These are phyloP conservation scores for Quercus alba DNA, from an alignment of 306 rosid genomes.

Conservation along the genomic window DNA sequence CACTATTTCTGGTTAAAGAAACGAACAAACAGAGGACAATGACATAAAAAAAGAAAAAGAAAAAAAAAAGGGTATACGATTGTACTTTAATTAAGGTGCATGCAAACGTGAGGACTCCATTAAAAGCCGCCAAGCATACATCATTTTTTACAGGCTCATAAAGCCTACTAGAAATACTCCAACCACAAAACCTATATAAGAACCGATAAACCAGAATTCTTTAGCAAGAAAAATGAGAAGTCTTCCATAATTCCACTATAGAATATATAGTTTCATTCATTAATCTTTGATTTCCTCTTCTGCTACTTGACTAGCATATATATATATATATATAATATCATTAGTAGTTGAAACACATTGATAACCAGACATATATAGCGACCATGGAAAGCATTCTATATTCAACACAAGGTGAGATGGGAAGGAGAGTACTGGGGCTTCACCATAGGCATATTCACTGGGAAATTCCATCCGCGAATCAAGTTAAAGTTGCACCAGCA, in stretches of 20 bases:
- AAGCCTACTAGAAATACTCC: background rate
- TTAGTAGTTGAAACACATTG: background rate
- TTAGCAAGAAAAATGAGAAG: background rate
- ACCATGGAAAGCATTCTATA: constrained; percentile 28
- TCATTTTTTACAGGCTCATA: background rate
- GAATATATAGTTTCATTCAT: background rate
- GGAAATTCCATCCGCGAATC: constrained; percentile 2
- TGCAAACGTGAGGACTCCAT: background rate
- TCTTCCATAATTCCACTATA: background rate
- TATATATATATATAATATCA: background rate
- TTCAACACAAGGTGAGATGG: constrained; percentile 22
- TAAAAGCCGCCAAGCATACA: background rate
- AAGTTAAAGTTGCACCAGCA: background rate
- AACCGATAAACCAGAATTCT: background rate
- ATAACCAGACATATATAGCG: background rate
- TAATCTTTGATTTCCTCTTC: background rate
- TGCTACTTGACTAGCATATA: background rate
- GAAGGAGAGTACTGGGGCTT: constrained; percentile 13
- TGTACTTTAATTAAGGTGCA: constrained; percentile 1
- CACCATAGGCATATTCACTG: constrained; percentile 7
- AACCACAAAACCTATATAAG: background rate
- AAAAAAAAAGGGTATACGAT: background rate
- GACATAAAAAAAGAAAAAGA: background rate
- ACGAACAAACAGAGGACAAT: constrained; percentile 1
- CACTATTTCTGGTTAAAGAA: background rate